These are phyloP conservation scores for Aristolochia contorta DNA, from an alignment of 164 flowering plant genomes.

Conservation along the genomic window DNA sequence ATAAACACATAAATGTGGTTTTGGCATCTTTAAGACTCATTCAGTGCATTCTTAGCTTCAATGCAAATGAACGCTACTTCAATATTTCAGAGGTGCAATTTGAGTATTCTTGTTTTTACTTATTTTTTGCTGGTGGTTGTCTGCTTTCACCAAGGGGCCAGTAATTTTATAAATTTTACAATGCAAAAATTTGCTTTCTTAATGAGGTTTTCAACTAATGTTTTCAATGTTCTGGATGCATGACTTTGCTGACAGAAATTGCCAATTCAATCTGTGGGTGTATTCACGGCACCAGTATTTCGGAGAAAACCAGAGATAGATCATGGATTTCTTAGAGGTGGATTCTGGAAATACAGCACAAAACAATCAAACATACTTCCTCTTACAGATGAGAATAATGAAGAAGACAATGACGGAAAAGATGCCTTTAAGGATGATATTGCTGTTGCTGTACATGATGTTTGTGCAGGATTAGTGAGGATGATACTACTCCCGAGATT, in stretches of 20 bases:
- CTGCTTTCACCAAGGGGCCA: no score
- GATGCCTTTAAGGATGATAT: constrained; percentile 78
- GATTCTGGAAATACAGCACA: constrained; percentile 91
- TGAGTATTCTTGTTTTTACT: no score
- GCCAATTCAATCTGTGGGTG: constrained; percentile 22
- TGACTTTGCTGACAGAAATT: constrained; percentile 35
- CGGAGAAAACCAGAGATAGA: constrained; percentile 70
- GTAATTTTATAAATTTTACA: background rate
- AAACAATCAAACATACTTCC: constrained; percentile 69
- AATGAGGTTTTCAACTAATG: no score
- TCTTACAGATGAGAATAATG: constrained; percentile 25
- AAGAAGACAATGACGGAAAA: constrained; percentile 31
- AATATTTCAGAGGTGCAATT: constrained; percentile 49
- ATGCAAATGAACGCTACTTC: constrained; percentile 53
- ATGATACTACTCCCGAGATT: constrained; percentile 84
- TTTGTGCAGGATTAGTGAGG: constrained; percentile 85
- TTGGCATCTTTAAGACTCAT: constrained; percentile 65
- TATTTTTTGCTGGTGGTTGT: no score
- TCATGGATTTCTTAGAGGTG: constrained; percentile 77
- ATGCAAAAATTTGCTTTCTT: background rate
- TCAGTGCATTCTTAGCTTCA: constrained; percentile 51
- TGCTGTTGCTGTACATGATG: constrained; percentile 77
- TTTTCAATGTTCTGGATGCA: background rate
- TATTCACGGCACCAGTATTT: constrained; percentile 80
- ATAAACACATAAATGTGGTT: constrained; percentile 77